Evolutionary conservation across 2,329 filamentous ascomycete genomes (phyloP), one percentile per base, ranked within the genome.

Genomic region (Uncinocarpus reesii): DNA sequence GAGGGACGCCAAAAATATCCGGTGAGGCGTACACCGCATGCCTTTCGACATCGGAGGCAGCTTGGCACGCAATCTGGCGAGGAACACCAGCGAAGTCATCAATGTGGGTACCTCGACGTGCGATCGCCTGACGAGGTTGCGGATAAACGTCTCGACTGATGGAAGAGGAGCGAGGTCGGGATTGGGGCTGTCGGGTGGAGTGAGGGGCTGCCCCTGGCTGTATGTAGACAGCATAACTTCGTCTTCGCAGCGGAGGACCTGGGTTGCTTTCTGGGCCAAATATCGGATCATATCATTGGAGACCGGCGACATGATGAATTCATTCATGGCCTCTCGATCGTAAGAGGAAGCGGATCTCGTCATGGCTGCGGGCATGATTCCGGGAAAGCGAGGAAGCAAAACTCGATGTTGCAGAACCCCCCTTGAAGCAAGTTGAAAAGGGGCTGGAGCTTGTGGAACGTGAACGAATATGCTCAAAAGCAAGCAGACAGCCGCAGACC

Each of bases 41-140:
- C 92, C 92, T 71, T 95, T 95, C 59, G 92, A 90, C 63, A 95
- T 88, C 51, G 90, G 86, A 57, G 93, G 90, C 23, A 98, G 80
- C 58, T 86, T 83, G 44, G 83, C 77, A 70, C 83, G 85, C 61
- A 98, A 78, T 52, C 89, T 80, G 62, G 78, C 80, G 49, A 98
- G 82, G 75, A 95, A 98, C 65, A 96, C 88, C 34, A 98, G 78
- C 6, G 89, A 89, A 29, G 87, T 90, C 92, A 98, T 96, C 57
- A 98, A 78, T 6, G 92, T 98, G 10, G 92, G 86, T 46, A 95
- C 89, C 74, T 96, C 90, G 24, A 96, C 92, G 66, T 95, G 94
- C 56, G 90, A 96, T 52, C 85, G 84, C 62, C 86, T 80, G 53
- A 96, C 89, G 24, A 98, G 77, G 55, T 88, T 87, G 43, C 80